Percentiles rank a stretch among this genome's conserved stretches.
Evolutionary conservation across 2,329 filamentous ascomycete genomes (phyloP).

Genomic region (Calonectria pauciramosa): DNA sequence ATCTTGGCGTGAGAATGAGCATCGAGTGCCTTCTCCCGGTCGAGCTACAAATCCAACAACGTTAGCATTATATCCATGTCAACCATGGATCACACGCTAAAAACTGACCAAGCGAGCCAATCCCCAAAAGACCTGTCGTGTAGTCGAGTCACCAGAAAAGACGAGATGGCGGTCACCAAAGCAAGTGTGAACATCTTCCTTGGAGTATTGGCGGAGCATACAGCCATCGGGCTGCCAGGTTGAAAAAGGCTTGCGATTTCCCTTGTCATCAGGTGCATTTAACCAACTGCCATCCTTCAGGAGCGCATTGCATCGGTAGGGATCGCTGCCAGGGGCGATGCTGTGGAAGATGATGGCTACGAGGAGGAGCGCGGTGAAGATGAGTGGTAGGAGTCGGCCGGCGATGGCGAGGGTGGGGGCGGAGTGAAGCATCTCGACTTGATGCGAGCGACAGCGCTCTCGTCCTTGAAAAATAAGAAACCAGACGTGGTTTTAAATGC

Average conservation of each 20-base stretch:
- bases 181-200: constrained; percentile 66
- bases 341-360: constrained; percentile 30
- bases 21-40: constrained; percentile 36
- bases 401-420: constrained; percentile 24
- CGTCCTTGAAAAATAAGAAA: neutral
- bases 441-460: constrained; percentile 7
- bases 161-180: constrained; percentile 65
- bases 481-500: constrained; percentile 1
- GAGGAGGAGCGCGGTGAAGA: constrained; percentile 37
- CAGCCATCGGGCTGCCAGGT: constrained; percentile 74
- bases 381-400: constrained; percentile 34
- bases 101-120: constrained; percentile 46
- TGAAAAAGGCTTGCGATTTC: constrained; percentile 51
- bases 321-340: constrained; percentile 52
- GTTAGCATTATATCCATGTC: neutral
- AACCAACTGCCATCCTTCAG: constrained; percentile 66
- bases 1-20: constrained; percentile 16
- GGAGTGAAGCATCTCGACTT: constrained; percentile 29
- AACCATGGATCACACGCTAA: neutral
- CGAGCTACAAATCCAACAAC: constrained; percentile 32
- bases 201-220: constrained; percentile 68
- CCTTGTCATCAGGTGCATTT: constrained; percentile 47
- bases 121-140: constrained; percentile 73
- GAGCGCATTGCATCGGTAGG: constrained; percentile 67
- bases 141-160: constrained; percentile 72